These are phyloP conservation scores for Lagenaria siceraria DNA, from an alignment of 306 rosid species.

Conservation along the genomic window DNA sequence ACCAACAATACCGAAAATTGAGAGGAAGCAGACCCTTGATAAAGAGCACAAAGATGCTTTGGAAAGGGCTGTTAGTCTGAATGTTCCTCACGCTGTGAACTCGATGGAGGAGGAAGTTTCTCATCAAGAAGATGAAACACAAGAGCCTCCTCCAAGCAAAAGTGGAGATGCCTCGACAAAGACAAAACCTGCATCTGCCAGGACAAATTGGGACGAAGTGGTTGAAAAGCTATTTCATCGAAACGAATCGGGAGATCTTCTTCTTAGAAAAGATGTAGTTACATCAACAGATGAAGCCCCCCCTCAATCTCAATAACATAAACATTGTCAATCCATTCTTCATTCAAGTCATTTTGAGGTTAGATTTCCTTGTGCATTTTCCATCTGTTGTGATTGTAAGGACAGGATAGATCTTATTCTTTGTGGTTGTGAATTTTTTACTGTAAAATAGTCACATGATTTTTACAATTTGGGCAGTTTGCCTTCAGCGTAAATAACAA, in stretches of 20 bases:
- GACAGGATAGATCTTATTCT: background rate
- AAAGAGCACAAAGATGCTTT: constrained; percentile 57
- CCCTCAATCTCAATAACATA: background rate
- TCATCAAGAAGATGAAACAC: constrained; percentile 9
- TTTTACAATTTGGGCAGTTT: background rate
- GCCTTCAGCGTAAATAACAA: constrained; percentile 1
- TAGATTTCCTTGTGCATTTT: background rate
- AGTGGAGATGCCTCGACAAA: constrained; percentile 7
- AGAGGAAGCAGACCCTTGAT: constrained; percentile 43
- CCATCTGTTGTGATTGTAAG: background rate
- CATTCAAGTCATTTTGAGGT: background rate
- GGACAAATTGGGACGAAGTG: constrained; percentile 56
- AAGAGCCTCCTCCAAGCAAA: constrained; percentile 19
- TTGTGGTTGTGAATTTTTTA: background rate
- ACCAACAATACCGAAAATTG: constrained; percentile 28
- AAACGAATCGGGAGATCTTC: constrained; percentile 19
- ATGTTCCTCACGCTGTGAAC: constrained; percentile 49
- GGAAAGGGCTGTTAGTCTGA: constrained; percentile 58
- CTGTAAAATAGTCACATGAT: background rate
- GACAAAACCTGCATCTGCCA: constrained; percentile 25
- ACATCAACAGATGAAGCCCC: background rate
- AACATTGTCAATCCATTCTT: background rate
- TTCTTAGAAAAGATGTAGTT: constrained; percentile 12
- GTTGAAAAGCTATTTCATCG: constrained; percentile 51
- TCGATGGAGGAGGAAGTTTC: constrained; percentile 16